These are phyloP conservation scores for Blastobotrys raffinosifermentans DNA, from an alignment of 1,139 yeast genomes.

Conservation along the genomic window DNA sequence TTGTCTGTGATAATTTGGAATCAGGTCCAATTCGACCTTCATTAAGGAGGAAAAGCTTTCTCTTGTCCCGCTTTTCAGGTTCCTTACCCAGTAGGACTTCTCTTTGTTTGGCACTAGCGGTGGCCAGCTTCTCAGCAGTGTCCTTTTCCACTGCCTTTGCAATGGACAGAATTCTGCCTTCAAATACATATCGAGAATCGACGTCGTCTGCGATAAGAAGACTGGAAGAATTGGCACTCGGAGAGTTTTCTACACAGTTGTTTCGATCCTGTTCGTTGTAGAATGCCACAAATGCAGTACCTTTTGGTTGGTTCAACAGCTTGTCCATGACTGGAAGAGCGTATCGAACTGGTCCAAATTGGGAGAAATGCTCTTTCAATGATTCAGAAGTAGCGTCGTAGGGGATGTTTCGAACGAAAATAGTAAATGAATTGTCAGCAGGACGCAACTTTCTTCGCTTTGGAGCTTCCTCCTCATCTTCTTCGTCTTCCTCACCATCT, in stretches of 20 bases:
- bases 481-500: conserved; percentile 28
- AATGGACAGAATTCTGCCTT: conserved; percentile 83
- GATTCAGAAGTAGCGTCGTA: conserved; percentile 86
- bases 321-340: conserved; percentile 91
- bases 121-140: conserved; percentile 72
- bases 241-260: conserved; percentile 72
- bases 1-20: conserved; percentile 67
- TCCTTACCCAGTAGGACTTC: conserved; percentile 74
- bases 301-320: conserved; percentile 80
- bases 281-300: conserved; percentile 94
- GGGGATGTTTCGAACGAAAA: conserved; percentile 89
- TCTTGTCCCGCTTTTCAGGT: conserved; percentile 71
- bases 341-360: conserved; percentile 83
- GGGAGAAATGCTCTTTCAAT: conserved; percentile 66
- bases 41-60: conserved; percentile 78
- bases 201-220: conserved; percentile 88
- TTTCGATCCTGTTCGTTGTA: conserved; percentile 53
- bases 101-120: conserved; percentile 67
- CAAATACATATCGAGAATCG: conserved; percentile 79
- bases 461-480: conserved; percentile 32
- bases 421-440: conserved; percentile 29
- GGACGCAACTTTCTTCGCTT: conserved; percentile 31
- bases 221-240: conserved; percentile 62
- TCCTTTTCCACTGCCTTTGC: conserved; percentile 83
- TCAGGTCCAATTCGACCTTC: conserved; percentile 88